Evolutionary conservation across 768 basidiomycete species (phyloP), one percentile per base, ranked within the genome.

Genomic region (Favolaschia claudopus): DNA sequence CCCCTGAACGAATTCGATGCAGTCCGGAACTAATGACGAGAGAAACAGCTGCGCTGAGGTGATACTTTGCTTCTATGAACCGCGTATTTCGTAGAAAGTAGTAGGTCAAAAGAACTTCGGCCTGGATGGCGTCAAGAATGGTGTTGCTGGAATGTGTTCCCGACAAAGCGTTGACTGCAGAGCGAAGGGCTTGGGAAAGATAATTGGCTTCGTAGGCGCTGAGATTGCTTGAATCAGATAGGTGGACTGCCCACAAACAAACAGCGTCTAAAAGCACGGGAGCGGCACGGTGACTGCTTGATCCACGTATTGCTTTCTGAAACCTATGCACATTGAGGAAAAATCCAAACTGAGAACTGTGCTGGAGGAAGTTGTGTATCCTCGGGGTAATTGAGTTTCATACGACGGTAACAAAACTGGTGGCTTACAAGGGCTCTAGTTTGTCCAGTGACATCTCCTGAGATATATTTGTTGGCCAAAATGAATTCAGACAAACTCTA

Each of bases 241-340:
- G 45, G 37, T 63, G 65, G 0, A 49, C 25, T 4, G 59, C 58
- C 53, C 63, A 64, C 28, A 64, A 22, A 34, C 48, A 39, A 14
- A 64, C 36, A 6, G 52, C 25, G 28, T 40, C 55, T 12, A 43
- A 13, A 15, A 64, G 24, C 6, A 45, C 53, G 10, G 28, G 36
- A 9, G 33, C 25, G 2, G 49, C 55, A 31, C 45, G 24, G 68
- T 12, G 67, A 64, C 14, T 20, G 20, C 43, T 45, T 3, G 14
- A 14, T 28, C 8, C 43, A 7, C 25, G 5, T 7, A 15, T 61
- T 47, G 36, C 58, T 43, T 69, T 60, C 2, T 70, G 63, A 46
- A 85, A 78, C 12, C 78, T 76, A 5, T 68, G 62, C 7, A 70
- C 39, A 52, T 81, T 62, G 49, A 86, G 73, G 66, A 83, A 85